Conservation (phyloP, 164 flowering plant genomes). For the Buxus sempervirens region DNA sequence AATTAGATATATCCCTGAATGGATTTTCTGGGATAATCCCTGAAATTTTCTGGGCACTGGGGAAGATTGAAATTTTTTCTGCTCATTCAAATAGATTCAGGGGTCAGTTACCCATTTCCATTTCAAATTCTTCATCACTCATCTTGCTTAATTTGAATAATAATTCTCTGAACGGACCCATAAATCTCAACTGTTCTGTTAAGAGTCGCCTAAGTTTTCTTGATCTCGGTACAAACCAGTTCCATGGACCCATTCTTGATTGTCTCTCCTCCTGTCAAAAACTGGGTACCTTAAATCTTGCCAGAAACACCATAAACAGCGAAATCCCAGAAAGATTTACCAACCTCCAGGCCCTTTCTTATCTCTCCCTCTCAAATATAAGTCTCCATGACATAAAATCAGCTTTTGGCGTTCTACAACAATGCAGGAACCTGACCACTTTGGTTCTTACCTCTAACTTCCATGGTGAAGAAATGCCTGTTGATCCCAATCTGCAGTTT, state of each 20-base stretch:
- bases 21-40: slow-evolving; percentile 15
- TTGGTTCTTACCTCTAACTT: slow-evolving; percentile 15
- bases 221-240: slow-evolving; percentile 14
- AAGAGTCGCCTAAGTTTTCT: slow-evolving; percentile 14
- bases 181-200: slow-evolving; percentile 14
- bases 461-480: slow-evolving; percentile 10
- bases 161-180: slow-evolving; percentile 15
- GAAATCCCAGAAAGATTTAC: slow-evolving; percentile 12
- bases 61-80: slow-evolving; percentile 13
- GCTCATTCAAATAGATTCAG: slow-evolving; percentile 16
- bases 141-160: slow-evolving; percentile 10
- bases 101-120: slow-evolving; percentile 15
- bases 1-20: slow-evolving; percentile 15
- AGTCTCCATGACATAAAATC: slow-evolving; percentile 12
- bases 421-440: slow-evolving; percentile 7
- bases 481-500: slow-evolving; percentile 5
- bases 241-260: slow-evolving; percentile 17
- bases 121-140: slow-evolving; percentile 13
- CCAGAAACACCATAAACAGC: slow-evolving; percentile 2
- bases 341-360: slow-evolving; percentile 11
- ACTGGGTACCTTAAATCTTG: slow-evolving; percentile 17
- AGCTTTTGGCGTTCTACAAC: slow-evolving; percentile 14
- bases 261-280: slow-evolving; percentile 11
- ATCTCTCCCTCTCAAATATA: slow-evolving; percentile 15
- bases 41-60: slow-evolving; percentile 7